Conservation (phyloP, 345 rosid species). For the Geranium rotundifolium region DNA sequence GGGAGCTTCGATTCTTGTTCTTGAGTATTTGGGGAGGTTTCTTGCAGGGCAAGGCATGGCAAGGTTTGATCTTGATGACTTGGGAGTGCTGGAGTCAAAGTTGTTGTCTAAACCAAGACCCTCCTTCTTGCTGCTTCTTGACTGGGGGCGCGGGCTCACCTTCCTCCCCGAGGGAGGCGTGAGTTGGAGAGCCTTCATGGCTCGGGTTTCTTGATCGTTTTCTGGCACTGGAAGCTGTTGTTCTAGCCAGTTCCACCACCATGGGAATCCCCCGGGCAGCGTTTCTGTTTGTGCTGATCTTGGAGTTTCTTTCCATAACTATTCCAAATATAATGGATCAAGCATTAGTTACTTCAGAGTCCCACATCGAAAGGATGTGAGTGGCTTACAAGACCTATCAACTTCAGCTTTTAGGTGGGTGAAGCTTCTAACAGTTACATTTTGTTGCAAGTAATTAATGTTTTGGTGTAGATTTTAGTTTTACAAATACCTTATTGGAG, state of each 20-base stretch:
- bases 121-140: constrained; percentile 33
- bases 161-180: constrained; percentile 50
- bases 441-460: too few species aligned
- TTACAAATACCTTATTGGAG: constrained; percentile 61
- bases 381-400: too few species aligned
- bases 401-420: too few species aligned
- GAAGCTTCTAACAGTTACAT: too few species aligned
- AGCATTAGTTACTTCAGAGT: too few species aligned
- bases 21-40: constrained; percentile 34
- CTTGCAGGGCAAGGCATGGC: constrained; percentile 34
- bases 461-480: background rate
- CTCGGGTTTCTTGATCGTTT: constrained; percentile 34
- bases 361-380: too few species aligned
- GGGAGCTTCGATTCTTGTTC: constrained; percentile 53
- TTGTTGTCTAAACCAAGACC: constrained; percentile 34
- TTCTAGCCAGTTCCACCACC: constrained; percentile 99
- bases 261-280: constrained; percentile 54
- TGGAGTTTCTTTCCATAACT: constrained; percentile 55
- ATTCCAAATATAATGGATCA: background rate
- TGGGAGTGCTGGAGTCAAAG: constrained; percentile 60
- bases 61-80: constrained; percentile 58
- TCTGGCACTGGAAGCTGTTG: constrained; percentile 33
- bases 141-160: constrained; percentile 43
- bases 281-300: constrained; percentile 44
- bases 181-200: constrained; percentile 26